Evolutionary conservation across 768 basidiomycete species (phyloP), one percentile per base, ranked within the genome.

Genomic region (Amanita polypyramis): DNA sequence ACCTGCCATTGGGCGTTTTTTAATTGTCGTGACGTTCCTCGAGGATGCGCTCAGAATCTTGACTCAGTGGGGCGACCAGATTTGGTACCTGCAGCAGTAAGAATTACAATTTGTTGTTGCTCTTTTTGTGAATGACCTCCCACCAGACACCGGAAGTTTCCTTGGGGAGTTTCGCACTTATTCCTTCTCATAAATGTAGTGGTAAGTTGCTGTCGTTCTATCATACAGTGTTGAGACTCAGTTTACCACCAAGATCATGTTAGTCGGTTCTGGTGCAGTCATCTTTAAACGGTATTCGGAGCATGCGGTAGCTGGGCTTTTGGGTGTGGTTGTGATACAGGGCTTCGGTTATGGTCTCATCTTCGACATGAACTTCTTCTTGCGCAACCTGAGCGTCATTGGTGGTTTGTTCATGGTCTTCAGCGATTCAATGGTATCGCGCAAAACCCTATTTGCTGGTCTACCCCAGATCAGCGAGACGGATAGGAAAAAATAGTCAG

Each of bases 291-390:
- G 81, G 46, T 78, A 85, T 68, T 85, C 91, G 1, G 92, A 95
- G 70, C 83, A 79, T 61, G 85, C 94, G 11, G 88, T 95, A 54
- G 80, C 81, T 39, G 93, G 92, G 56, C 85, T 99, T 39, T 75
- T 98, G 46, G 74, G 71, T 43, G 96, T 98, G 43, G 94, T 99
- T 49, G 67, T 98, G 57, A 80, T 93, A 38, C 96, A 99, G 68
- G 95, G 95, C 38, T 87, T 99, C 56, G 96, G 96, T 56, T 99
- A 99, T 60, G 96, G 96, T 29, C 87, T 99, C 63, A 95, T 99
- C 60, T 99, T 99, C 66, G 96, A 98, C 75, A 76, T 98, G 64
- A 98, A 89, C 70, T 99, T 99, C 78, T 99, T 99, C 91, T 85
- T 98, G 38, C 93, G 96, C 64, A 99, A 98, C 68, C 76, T 99